A percentile compares a stretch with the other conserved stretches of the same genome.
Conservation (phyloP, 495 filamentous ascomycete species). For the Daldinia decipiens region DNA sequence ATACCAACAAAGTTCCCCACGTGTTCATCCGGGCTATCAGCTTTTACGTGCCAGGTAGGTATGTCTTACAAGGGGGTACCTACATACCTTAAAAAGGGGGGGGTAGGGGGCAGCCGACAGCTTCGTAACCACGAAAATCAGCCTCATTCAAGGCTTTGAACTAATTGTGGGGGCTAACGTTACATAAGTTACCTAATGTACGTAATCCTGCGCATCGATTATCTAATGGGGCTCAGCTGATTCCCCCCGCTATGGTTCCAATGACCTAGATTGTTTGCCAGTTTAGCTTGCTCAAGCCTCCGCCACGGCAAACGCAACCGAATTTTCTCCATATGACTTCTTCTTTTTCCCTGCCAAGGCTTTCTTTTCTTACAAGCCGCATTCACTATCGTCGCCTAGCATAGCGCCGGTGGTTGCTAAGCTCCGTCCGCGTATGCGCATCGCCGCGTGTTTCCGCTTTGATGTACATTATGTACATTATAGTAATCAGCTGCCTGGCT, state of each 20-base stretch:
- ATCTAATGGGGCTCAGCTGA: neutral
- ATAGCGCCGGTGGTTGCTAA: no score
- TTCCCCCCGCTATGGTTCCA: no score
- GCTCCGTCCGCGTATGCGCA: no score
- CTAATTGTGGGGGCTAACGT: no score
- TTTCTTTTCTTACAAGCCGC: constrained; percentile 4
- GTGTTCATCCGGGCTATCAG: constrained; percentile 18
- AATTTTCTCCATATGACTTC: neutral
- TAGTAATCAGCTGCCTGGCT: constrained; percentile 11
- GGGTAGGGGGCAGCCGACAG: neutral
- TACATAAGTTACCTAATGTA: neutral
- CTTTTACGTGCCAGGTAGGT: neutral
- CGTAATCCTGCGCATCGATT: neutral
- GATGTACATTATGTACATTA: neutral
- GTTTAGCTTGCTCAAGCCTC: no score
- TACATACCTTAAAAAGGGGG: neutral
- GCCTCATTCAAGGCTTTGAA: neutral
- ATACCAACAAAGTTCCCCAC: neutral
- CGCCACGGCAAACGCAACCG: neutral
- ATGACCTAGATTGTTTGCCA: no score
- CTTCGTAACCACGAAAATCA: neutral
- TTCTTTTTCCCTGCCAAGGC: neutral
- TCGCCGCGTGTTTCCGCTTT: neutral
- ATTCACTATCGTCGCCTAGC: neutral
- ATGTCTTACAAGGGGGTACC: neutral